phyloP scores from a whole-genome alignment of 73 alveolate genomes.

The Urostyla sp. region DNA sequence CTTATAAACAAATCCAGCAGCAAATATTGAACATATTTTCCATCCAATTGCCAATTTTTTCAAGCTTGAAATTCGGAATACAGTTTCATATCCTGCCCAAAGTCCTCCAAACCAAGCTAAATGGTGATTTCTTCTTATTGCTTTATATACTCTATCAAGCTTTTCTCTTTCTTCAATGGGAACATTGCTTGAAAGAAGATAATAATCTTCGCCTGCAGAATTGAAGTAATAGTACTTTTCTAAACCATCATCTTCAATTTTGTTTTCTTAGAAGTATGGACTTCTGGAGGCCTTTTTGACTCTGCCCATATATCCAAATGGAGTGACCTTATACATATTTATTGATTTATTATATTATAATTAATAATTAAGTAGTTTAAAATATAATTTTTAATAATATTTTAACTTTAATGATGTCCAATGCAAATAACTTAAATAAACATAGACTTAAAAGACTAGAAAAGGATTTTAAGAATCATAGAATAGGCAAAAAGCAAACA shows the following conservation, averaged over 20 bases:
- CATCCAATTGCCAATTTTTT: slow-evolving; percentile 61
- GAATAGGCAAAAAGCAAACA: slow-evolving; percentile 55
- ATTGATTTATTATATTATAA: slow-evolving; percentile 21
- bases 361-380: too few relatives aligned
- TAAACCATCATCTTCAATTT: slow-evolving; percentile 71
- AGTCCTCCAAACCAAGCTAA: slow-evolving; percentile 61
- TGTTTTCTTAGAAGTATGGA: slow-evolving; percentile 62
- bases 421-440: too few relatives aligned
- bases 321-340: slow-evolving; percentile 56
- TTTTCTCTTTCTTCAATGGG: slow-evolving; percentile 54
- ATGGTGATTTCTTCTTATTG: slow-evolving; percentile 32
- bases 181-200: slow-evolving; percentile 57
- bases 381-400: too few relatives aligned
- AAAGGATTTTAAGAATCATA: slow-evolving; percentile 53
- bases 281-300: slow-evolving; percentile 64
- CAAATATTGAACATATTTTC: slow-evolving; percentile 56
- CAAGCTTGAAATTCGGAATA: slow-evolving; percentile 51
- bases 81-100: slow-evolving; percentile 68
- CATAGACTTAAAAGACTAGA: too few relatives aligned
- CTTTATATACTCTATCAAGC: slow-evolving; percentile 50
- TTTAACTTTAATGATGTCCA: too few relatives aligned
- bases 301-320: slow-evolving; percentile 64
- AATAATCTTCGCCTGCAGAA: slow-evolving; percentile 2
- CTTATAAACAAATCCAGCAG: slow-evolving; percentile 15
- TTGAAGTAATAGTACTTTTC: slow-evolving; percentile 53